Evolutionary conservation across 2,329 filamentous ascomycete species (phyloP).

Genomic region (Aspergillus bombycis): DNA sequence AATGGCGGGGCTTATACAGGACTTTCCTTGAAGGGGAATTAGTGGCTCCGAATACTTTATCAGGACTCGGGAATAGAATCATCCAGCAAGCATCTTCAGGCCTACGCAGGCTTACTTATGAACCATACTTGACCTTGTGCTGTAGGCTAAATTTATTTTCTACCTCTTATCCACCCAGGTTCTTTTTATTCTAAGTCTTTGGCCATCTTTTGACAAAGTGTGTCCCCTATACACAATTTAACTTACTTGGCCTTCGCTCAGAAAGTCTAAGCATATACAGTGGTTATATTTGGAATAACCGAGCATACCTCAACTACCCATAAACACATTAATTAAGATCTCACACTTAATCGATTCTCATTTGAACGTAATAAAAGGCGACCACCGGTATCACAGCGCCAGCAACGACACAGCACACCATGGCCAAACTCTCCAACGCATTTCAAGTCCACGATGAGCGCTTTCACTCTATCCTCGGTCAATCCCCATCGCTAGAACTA

Average conservation of each 20-base stretch:
- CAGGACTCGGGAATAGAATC: background rate
- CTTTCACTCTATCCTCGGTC: slow-evolving; percentile 40
- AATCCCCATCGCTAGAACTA: slow-evolving; percentile 38
- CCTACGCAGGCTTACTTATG: background rate
- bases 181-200: background rate
- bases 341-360: no score
- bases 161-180: background rate
- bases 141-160: background rate
- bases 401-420: background rate
- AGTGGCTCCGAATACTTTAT: background rate
- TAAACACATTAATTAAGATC: no score
- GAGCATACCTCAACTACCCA: no score
- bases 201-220: background rate
- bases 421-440: background rate
- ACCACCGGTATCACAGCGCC: no score
- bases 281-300: background rate
- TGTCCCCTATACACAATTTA: no score
- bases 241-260: background rate
- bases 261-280: no score
- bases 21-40: background rate
- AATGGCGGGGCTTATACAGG: no score
- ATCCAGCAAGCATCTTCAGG: background rate
- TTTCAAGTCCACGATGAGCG: slow-evolving; percentile 22
- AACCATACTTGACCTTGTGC: background rate
- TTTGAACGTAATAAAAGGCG: no score